Evolutionary conservation across 2,329 filamentous ascomycete genomes (phyloP).

Genomic region (Phyllosticta citrichinensis): DNA sequence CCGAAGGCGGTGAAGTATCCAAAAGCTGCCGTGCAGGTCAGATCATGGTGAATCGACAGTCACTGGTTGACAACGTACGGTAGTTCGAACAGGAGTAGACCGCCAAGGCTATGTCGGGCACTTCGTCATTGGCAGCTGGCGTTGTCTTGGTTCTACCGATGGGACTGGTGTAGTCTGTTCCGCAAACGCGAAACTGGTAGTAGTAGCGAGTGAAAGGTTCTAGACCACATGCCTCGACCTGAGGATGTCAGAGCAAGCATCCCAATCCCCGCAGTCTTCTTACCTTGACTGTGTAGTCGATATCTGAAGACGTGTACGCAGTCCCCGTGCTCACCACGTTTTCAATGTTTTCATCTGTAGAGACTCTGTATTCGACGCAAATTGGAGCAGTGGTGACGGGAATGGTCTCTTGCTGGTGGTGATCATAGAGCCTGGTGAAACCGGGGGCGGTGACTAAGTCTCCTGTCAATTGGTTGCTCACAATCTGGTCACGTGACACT

Average conservation of each 20-base stretch:
- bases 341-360: slow-evolving; percentile 35
- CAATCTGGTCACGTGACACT: background rate
- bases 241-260: background rate
- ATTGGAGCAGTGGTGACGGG: slow-evolving; percentile 48
- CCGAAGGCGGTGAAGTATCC: slow-evolving; percentile 42
- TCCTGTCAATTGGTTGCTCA: background rate
- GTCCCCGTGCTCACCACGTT: slow-evolving; percentile 44
- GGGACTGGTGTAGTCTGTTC: slow-evolving; percentile 48
- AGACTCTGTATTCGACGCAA: slow-evolving; percentile 55
- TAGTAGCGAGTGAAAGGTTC: slow-evolving; percentile 55
- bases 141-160: slow-evolving; percentile 60
- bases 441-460: slow-evolving; percentile 40
- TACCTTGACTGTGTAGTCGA: slow-evolving; percentile 64
- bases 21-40: slow-evolving; percentile 20
- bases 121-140: slow-evolving; percentile 44
- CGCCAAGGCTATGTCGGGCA: slow-evolving; percentile 50
- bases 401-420: slow-evolving; percentile 38
- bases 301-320: slow-evolving; percentile 60
- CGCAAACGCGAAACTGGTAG: slow-evolving; percentile 59
- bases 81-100: slow-evolving; percentile 65
- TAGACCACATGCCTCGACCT: slow-evolving; percentile 54
- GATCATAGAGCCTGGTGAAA: slow-evolving; percentile 35
- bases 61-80: slow-evolving; percentile 30
- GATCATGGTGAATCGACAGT: background rate
- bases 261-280: background rate